phyloP scores from a whole-genome alignment of 108 stramenopile species.

The Fragilaria radians region DNA sequence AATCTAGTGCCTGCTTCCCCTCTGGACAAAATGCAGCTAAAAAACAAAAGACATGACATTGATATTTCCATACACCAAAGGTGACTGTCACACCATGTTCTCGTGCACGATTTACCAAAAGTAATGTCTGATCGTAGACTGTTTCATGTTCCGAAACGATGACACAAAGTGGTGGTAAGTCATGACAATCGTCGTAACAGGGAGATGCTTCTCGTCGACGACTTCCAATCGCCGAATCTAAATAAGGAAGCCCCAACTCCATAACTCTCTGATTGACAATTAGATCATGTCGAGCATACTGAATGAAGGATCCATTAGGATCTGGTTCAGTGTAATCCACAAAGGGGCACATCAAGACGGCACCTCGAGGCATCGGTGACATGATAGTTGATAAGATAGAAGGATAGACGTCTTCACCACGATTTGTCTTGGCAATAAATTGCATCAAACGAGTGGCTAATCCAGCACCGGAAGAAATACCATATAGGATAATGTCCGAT shows the following conservation, averaged over 20 bases:
- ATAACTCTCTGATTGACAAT: slow-evolving; percentile 58
- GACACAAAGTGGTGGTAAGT: slow-evolving; percentile 67
- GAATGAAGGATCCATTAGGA: slow-evolving; percentile 57
- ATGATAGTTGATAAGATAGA: background rate
- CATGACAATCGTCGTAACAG: slow-evolving; percentile 44
- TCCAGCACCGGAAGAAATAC: slow-evolving; percentile 66
- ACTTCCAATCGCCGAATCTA: slow-evolving; percentile 11
- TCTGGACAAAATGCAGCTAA: slow-evolving; percentile 59
- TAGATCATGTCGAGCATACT: slow-evolving; percentile 62
- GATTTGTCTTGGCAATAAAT: too few species aligned
- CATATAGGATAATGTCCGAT: slow-evolving; percentile 49
- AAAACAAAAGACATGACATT: slow-evolving; percentile 77
- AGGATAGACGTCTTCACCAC: too few species aligned
- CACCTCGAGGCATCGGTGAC: slow-evolving; percentile 42
- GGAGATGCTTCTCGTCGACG: slow-evolving; percentile 50
- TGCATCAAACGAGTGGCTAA: slow-evolving; percentile 57
- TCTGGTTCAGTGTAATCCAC: slow-evolving; percentile 63
- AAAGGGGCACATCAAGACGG: slow-evolving; percentile 67
- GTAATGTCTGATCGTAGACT: slow-evolving; percentile 63
- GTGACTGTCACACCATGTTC: slow-evolving; percentile 49
- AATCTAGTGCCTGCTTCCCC: slow-evolving; percentile 50
- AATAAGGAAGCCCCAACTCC: slow-evolving; percentile 30
- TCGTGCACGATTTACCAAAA: slow-evolving; percentile 45
- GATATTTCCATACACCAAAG: slow-evolving; percentile 67
- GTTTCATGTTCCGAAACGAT: slow-evolving; percentile 73